Conservation (phyloP, 192 early-diverging fungal species). For the Chytriomyces sp. region DNA sequence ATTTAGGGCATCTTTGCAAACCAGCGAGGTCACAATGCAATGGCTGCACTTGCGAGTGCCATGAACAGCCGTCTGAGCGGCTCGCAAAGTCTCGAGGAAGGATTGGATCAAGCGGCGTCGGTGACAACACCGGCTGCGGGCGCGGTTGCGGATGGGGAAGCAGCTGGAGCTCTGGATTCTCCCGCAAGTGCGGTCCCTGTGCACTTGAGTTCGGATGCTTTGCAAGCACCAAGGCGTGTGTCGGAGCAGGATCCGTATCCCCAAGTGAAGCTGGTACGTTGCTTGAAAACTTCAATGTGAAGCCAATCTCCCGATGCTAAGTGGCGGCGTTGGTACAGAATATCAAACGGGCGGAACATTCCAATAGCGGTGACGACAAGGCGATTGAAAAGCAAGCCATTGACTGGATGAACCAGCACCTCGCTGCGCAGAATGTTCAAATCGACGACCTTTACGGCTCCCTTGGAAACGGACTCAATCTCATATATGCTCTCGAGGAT, state of each 20-base stretch:
- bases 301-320: background rate
- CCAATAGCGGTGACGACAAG: conserved; percentile 50
- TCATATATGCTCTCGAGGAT: conserved; percentile 53
- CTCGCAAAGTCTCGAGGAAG: background rate
- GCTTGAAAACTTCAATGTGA: background rate
- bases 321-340: too few relatives aligned
- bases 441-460: conserved; percentile 42
- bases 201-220: background rate
- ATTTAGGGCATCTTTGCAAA: conserved; percentile 45
- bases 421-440: conserved; percentile 35
- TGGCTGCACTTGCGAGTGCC: conserved; percentile 47
- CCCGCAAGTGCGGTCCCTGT: background rate
- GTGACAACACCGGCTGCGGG: conserved; percentile 14
- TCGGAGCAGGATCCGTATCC: background rate
- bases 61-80: conserved; percentile 29
- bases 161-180: background rate
- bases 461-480: conserved; percentile 47
- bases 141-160: background rate
- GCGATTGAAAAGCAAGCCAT: conserved; percentile 56
- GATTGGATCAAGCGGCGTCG: background rate
- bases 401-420: conserved; percentile 53
- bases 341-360: conserved; percentile 48
- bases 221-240: background rate
- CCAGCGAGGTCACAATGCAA: conserved; percentile 42
- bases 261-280: background rate